Base-by-base conservation (phyloP, 345 rosid species). In the Dovyalis caffra region DNA sequence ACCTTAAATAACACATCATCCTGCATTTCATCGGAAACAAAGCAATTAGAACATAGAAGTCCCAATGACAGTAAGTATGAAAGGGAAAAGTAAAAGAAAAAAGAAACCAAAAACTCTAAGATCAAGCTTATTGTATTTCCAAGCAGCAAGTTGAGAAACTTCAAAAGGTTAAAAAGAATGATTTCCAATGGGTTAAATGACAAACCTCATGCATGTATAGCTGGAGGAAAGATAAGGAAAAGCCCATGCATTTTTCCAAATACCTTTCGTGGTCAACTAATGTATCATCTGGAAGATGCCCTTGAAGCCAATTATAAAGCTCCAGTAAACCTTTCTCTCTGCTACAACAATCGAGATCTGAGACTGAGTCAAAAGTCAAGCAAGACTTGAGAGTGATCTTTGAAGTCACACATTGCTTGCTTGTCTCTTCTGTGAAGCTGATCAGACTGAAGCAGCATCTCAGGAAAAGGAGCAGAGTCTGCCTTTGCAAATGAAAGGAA, bases 1-100 rank as follows among this genome's bases (percentile, higher is more conserved):
- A 94, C 83, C 79, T 87, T 87, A 81, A 94, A 92, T 78, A 94
- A 81, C 29, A 89, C n/a, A 76, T 92, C 97, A 72, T 92, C 99
- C 99, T 94, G 76, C 77, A 85, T 14, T 75, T 72, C 38, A 9
- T 69, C 56, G 67, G 10, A 70, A 57, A 71, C 15, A 69, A 81
- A 68, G 49, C 69, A 15, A 73, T 63, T 69, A 72, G 74, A 77
- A 14, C 8, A 69, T 60, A 31, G 40, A 75, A 75, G 25, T 11
- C 64, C 28, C 64, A 71, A 61, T 61, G 35, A 56, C n/a, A 66
- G 33, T 66, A 34, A 29, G 23, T 29, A 4, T 45, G 15, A 2
- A 31, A 35, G 2, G 20, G 3, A 29, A 56, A n/a, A n/a, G n/a
- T n/a, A n/a, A n/a, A n/a, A n/a, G n/a, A 33, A 34, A 56, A 25